Evolutionary conservation across 1,139 yeast genomes (phyloP), one percentile per base, ranked within the genome.

Genomic region (Yamadazyma trypodendri): DNA sequence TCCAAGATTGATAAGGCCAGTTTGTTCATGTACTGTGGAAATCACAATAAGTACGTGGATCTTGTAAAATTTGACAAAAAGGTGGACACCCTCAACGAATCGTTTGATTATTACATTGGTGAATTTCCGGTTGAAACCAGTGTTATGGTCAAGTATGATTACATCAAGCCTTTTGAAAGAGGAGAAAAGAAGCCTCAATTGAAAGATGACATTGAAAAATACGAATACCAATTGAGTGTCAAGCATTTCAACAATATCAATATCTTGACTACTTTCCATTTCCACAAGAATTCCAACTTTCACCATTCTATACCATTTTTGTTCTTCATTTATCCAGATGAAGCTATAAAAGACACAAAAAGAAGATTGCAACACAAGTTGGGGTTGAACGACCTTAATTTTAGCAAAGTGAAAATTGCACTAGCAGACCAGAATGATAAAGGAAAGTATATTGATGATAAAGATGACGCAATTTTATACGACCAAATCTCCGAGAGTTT

Each of bases 261-360:
- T 43, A 80, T 46, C 34, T 58, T 70, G 11, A 72, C 76, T 0
- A 74, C 65, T 2, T 75, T 81, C 55, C 97, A 92, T 55, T 92
- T 83, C 63, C 77, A 83, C 56, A 85, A 83, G 50, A 87, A 81
- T 34, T 72, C 83, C 15, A 72, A 70, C 32, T 77, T 80, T 46
- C 70, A 79, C 15, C 98, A 94, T 57, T 94, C 97, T n/a, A 70
- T 84, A 24, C 96, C 98, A 6, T 92, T 92, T 57, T 65, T 84
- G 17, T 84, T 92, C 54, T 77, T 81, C 11, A 61, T 87, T 7
- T 67, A 73, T 37, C 82, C 84, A 3, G 72, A 71, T 15, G 98
- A 94, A 57, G 62, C 63, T 33, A 76, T 86, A 38, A 54, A 59
- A 3, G 80, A 77, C n/a, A 82, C 95, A 2, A 81, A 74, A 51